A percentile compares a stretch with the other conserved stretches of the same genome.
These are phyloP conservation scores for Fraxinus baroniana DNA, from an alignment of 305 asterid genomes.

Conservation along the genomic window DNA sequence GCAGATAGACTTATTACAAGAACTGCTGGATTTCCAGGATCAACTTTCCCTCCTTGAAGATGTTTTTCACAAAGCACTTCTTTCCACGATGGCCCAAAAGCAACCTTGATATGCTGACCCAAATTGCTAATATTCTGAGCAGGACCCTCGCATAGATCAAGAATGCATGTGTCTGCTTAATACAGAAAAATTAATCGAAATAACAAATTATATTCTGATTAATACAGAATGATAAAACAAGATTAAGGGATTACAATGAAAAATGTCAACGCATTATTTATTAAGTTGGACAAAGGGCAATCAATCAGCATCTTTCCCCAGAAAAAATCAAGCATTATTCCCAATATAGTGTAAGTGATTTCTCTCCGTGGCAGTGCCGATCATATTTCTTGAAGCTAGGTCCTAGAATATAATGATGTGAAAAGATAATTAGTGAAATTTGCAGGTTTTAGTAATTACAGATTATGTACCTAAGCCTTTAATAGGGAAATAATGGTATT, in stretches of 20 bases:
- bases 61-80: constrained; percentile 55
- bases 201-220: constrained; percentile 16
- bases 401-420: neutral
- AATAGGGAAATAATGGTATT: neutral
- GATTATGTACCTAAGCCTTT: neutral
- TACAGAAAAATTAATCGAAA: neutral
- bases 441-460: neutral
- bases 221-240: neutral
- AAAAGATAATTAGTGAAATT: neutral
- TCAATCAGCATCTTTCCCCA: constrained; percentile 3
- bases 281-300: neutral
- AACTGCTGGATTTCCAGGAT: constrained; percentile 81
- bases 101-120: constrained; percentile 59
- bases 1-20: constrained; percentile 84
- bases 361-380: neutral
- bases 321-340: neutral
- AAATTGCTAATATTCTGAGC: constrained; percentile 37
- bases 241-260: neutral
- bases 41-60: constrained; percentile 51
- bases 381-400: neutral
- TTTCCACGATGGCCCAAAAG: constrained; percentile 77
- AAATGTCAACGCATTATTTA: neutral
- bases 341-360: neutral
- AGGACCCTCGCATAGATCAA: constrained; percentile 48
- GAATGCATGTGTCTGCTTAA: constrained; percentile 54